Percentiles rank a stretch among this genome's conserved stretches.
These are phyloP conservation scores for Sugiyamaella grinbergsii DNA, from an alignment of 1,139 yeast genomes.

Conservation along the genomic window DNA sequence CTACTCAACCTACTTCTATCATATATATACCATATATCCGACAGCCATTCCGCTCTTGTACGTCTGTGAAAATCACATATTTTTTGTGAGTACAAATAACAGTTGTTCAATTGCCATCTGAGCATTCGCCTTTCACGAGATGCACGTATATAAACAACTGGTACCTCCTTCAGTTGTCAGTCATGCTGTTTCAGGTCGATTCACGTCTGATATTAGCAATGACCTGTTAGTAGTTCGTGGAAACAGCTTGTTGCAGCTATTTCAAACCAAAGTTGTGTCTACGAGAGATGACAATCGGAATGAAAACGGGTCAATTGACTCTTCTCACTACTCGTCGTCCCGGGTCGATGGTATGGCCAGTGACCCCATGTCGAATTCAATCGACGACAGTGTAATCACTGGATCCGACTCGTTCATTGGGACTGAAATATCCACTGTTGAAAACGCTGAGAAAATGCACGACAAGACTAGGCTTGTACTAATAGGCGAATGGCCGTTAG, in stretches of 20 bases:
- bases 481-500: conserved; percentile 66
- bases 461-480: conserved; percentile 50
- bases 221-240: conserved; percentile 75
- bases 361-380: neutral
- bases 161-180: conserved; percentile 77
- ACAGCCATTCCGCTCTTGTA: no score
- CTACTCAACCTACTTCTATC: neutral
- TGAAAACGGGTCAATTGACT: no score
- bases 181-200: conserved; percentile 62
- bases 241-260: conserved; percentile 65
- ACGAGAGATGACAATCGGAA: conserved; percentile 5
- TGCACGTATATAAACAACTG: conserved; percentile 85
- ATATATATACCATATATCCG: no score
- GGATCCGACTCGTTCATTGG: conserved; percentile 38
- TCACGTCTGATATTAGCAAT: conserved; percentile 53
- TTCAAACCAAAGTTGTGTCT: conserved; percentile 41
- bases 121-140: conserved; percentile 34
- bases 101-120: neutral
- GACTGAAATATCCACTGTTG: conserved; percentile 31
- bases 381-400: conserved; percentile 25
- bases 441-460: conserved; percentile 34
- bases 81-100: no score
- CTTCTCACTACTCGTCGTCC: no score
- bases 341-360: conserved; percentile 18
- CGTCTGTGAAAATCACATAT: no score